Base-by-base conservation (phyloP, 768 basidiomycete genomes). In the Suillus occidentalis region DNA sequence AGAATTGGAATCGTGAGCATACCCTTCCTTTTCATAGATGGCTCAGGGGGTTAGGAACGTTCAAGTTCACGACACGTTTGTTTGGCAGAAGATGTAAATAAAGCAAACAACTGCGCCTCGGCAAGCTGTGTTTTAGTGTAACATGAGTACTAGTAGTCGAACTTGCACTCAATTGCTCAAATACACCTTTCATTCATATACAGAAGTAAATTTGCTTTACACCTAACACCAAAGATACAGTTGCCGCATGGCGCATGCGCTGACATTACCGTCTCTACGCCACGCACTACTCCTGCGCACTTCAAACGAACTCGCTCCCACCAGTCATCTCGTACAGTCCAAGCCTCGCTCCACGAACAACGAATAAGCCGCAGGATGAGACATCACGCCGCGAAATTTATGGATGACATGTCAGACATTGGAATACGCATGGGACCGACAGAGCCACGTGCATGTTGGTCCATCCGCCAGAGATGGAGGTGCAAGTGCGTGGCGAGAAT, bases 241-340 rank as follows among this genome's bases (percentile, higher is more conserved):
- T 8, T 7, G 79, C 72, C 64, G 91, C 92, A 36, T 89, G 82
- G 75, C 87, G 91, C n/a, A 72, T 87, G 55, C 84, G 92, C 57
- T 80, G 91, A 57, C 86, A 90, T 34, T 94, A 84, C 73, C 87
- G 92, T 43, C 81, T 94, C 43, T 65, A 77, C 53, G 90, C 70
- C 84, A 84, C 92, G 0, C 91, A 94, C 70, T 94, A 94, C 72
- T 81, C 85, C 36, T 85, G 89, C 69, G 89, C 88, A 6, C 87
- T 83, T 18, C 67, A 80, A 13, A 80, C 28, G 28, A 45, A 45
- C 20, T 45, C 43, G n/a, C 43, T 4, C 8, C 8, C 4, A 43
- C 18, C 43, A 43, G 18, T 20, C 43, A 43, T 43, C 43, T 43
- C 20, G 20, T 20, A 43, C 8, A 20, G 43, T 20, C 2, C 18